phyloP scores from a whole-genome alignment of 495 filamentous ascomycete genomes.

The Entonaema liquescens region DNA sequence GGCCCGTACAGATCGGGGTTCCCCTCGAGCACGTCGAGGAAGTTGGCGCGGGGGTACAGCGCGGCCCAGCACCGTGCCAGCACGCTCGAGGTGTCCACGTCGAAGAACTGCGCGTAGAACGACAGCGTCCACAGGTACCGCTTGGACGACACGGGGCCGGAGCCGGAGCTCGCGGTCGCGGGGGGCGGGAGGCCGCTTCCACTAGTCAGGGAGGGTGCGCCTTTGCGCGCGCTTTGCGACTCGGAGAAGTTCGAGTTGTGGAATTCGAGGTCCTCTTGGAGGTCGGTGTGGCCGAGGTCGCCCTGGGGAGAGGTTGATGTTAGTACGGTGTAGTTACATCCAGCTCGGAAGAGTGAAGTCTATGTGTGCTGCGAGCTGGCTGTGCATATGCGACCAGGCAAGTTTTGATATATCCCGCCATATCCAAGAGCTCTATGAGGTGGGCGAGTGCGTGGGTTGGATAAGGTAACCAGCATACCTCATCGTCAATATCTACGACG shows the following conservation, averaged over 20 bases:
- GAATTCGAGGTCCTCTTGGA: conserved; percentile 99
- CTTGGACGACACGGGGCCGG: conserved; percentile 66
- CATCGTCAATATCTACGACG: conserved; percentile 94
- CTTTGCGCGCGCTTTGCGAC: conserved; percentile 63
- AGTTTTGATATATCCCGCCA: not conserved
- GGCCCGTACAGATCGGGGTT: conserved; percentile 95
- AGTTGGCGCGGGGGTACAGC: conserved; percentile 88
- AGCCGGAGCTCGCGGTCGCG: conserved; percentile 34
- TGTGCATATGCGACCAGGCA: not conserved
- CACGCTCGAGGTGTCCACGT: conserved; percentile 92
- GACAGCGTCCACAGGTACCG: conserved; percentile 89
- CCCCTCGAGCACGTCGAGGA: conserved; percentile 95
- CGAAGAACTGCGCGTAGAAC: conserved; percentile 98
- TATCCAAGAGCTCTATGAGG: conserved; percentile 1
- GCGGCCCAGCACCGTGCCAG: conserved; percentile 82
- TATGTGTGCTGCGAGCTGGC: too few relatives aligned
- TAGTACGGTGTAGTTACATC: not conserved
- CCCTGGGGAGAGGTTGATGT: conserved; percentile 63
- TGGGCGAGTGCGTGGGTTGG: not conserved
- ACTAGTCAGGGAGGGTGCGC: conserved; percentile 44
- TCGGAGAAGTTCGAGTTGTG: conserved; percentile 76
- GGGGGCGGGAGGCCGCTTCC: not conserved
- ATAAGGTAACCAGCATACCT: conserved; percentile 60
- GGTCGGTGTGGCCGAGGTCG: conserved; percentile 96
- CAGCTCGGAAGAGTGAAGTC: not conserved